phyloP scores from a whole-genome alignment of 106 monocot species.

The Xerophyta viscosa region DNA sequence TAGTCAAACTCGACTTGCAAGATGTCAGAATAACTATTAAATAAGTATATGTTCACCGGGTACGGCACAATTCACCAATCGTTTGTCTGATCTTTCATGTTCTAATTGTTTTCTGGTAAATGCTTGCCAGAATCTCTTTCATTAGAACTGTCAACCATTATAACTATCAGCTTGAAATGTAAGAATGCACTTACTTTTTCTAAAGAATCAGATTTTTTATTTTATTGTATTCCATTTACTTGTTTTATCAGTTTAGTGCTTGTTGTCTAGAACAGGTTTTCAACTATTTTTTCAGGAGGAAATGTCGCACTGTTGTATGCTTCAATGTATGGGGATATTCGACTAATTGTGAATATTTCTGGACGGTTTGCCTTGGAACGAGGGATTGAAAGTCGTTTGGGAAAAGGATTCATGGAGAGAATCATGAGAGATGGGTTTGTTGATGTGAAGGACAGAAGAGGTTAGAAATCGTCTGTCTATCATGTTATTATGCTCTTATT shows the following conservation, averaged over 20 bases:
- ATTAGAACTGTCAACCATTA: no score
- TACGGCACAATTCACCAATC: no score
- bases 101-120: no score
- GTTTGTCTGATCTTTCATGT: no score
- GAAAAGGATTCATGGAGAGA: slow-evolving; percentile 57
- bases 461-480: slow-evolving; percentile 7
- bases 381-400: slow-evolving; percentile 59
- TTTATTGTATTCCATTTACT: no score
- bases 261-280: not conserved
- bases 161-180: no score
- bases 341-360: slow-evolving; percentile 60
- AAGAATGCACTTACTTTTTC: no score
- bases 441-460: slow-evolving; percentile 68
- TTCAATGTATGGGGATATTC: slow-evolving; percentile 50
- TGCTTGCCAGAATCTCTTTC: no score
- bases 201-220: no score
- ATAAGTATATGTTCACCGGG: no score
- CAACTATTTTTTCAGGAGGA: slow-evolving; percentile 41
- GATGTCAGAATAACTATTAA: no score
- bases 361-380: slow-evolving; percentile 67
- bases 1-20: no score
- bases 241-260: not conserved
- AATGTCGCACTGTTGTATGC: slow-evolving; percentile 83
- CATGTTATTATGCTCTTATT: not conserved
- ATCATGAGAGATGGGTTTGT: slow-evolving; percentile 74